phyloP scores from a whole-genome alignment of 2,329 filamentous ascomycete species.

The Cladosporium austrohemisphaericum region DNA sequence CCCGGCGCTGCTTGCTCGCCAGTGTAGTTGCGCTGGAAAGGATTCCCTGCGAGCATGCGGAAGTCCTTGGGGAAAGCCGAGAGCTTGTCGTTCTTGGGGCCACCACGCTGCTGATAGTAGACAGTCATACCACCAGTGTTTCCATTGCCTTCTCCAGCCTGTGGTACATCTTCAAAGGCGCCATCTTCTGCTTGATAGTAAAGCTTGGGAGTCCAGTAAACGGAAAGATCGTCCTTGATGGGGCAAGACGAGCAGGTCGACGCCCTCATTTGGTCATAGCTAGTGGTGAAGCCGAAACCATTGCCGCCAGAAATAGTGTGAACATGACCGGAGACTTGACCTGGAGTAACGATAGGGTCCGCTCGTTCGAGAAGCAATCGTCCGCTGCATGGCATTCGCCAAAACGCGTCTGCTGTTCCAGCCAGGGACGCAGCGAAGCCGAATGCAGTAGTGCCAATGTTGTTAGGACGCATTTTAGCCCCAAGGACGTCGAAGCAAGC shows the following conservation, averaged over 20 bases:
- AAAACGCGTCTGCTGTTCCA: slow-evolving; percentile 57
- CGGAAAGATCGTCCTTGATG: slow-evolving; percentile 60
- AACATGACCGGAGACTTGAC: slow-evolving; percentile 57
- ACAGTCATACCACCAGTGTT: slow-evolving; percentile 61
- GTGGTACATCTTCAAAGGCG: slow-evolving; percentile 56
- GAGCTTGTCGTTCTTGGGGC: slow-evolving; percentile 60
- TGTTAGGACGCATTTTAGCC: slow-evolving; percentile 4
- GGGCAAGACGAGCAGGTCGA: slow-evolving; percentile 69
- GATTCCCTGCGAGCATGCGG: slow-evolving; percentile 66
- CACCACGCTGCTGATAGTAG: slow-evolving; percentile 61
- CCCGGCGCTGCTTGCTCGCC: slow-evolving; percentile 42
- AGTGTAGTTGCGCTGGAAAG: slow-evolving; percentile 56
- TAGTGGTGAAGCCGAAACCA: slow-evolving; percentile 61
- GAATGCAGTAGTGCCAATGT: slow-evolving; percentile 11
- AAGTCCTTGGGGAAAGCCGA: slow-evolving; percentile 67
- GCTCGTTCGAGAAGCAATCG: slow-evolving; percentile 58
- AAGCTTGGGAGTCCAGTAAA: slow-evolving; percentile 73
- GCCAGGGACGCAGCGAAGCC: slow-evolving; percentile 32
- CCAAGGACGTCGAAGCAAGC: too few relatives aligned
- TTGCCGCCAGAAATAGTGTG: slow-evolving; percentile 70
- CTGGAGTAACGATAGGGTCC: slow-evolving; percentile 67
- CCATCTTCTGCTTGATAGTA: slow-evolving; percentile 64
- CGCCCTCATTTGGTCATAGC: slow-evolving; percentile 55
- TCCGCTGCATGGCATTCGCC: slow-evolving; percentile 65
- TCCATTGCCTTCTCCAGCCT: slow-evolving; percentile 46